Conservation (phyloP, 75 land plant species). For the Pinus tabuliformis region DNA sequence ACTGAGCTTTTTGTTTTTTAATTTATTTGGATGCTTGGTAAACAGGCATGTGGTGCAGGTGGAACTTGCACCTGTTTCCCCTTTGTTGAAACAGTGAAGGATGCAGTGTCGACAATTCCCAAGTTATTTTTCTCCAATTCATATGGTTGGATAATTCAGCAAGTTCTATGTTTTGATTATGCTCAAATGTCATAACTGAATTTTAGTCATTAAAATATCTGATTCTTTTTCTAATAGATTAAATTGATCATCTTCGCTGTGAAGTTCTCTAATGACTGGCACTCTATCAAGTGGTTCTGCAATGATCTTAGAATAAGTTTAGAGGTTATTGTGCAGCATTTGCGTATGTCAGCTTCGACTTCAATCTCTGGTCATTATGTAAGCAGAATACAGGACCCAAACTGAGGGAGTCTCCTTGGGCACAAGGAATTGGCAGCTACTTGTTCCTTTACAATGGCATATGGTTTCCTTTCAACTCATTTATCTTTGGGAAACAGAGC, state of each 20-base stretch:
- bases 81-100: background rate
- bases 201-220: background rate
- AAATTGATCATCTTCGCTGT: background rate
- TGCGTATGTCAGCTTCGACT: no score
- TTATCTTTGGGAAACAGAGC: no score
- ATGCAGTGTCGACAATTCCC: background rate
- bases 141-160: background rate
- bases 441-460: no score
- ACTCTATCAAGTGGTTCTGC: background rate
- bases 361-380: no score
- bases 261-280: background rate
- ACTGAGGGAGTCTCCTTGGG: no score
- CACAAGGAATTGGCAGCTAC: no score
- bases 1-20: background rate
- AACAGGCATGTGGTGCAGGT: background rate
- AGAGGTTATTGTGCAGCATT: no score
- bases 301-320: background rate
- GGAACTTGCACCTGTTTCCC: background rate
- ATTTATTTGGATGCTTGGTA: background rate
- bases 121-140: background rate
- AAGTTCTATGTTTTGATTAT: conserved; percentile 5
- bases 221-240: background rate
- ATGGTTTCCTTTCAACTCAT: no score
- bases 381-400: no score
- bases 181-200: background rate